phyloP scores from a whole-genome alignment of 75 land plant genomes.

The Gnetum montanum region DNA sequence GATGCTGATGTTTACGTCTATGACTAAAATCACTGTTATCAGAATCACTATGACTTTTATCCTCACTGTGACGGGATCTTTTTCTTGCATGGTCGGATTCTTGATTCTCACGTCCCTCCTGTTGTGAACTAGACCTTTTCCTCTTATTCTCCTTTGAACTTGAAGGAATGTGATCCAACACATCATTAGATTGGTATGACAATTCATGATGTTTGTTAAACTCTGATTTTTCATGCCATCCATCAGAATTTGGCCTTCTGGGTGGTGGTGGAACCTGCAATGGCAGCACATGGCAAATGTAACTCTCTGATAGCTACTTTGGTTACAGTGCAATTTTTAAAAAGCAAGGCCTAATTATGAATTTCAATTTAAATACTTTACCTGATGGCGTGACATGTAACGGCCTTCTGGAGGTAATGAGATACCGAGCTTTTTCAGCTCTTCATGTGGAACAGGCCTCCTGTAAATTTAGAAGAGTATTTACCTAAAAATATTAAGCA shows the following conservation, averaged over 20 bases:
- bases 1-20: constrained; percentile 1
- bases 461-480: constrained; percentile 21
- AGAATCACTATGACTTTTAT: not conserved
- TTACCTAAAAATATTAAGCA: not conserved
- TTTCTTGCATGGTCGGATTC: not conserved
- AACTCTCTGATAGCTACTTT: not conserved
- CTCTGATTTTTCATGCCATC: not conserved
- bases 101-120: not conserved
- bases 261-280: constrained; percentile 3
- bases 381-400: constrained; percentile 82
- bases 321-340: not conserved
- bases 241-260: constrained; percentile 1
- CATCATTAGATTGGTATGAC: not conserved
- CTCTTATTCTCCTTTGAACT: not conserved
- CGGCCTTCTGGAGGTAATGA: constrained; percentile 87
- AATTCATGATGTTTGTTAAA: not conserved
- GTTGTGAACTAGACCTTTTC: not conserved
- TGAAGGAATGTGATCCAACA: not conserved
- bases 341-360: not conserved
- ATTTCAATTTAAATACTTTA: constrained; percentile 7
- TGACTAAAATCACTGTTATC: constrained; percentile 1
- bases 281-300: too few relatives aligned
- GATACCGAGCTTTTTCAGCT: constrained; percentile 84
- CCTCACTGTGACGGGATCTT: constrained; percentile 1
- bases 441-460: constrained; percentile 79